Evolutionary conservation across 768 basidiomycete genomes (phyloP), one percentile per base, ranked within the genome.

Genomic region (Auricularia auricula-judae): DNA sequence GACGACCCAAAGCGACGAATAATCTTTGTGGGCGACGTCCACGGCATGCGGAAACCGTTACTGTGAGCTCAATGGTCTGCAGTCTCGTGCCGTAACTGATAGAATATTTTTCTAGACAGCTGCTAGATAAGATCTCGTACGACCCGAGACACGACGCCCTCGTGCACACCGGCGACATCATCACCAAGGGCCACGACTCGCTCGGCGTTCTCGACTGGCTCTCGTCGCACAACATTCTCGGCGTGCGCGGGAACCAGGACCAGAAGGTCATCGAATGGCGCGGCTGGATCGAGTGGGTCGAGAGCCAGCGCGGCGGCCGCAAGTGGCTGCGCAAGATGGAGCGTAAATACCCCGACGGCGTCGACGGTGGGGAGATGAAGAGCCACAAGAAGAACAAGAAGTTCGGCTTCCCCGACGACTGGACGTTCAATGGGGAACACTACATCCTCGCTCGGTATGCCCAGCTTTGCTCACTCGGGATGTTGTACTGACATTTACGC

Each of bases 221-320:
- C 80, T 75, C 85, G 2, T 70, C 75, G 8, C 72, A 87, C 69
- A 82, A 84, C 62, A 78, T 92, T 53, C 81, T 81, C 29, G 93
- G 93, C 16, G 92, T 97, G 3, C 84, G 95, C 36, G 95, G 96
- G 0, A 98, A 98, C 72, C 92, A 98, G 71, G 95, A 98, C 76
- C 93, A 98, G 74, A 82, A 82, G 67, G 84, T 94, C 54, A 81
- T 98, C 56, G 89, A 96, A 75, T 97, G 95, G 95, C 80, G 86
- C 33, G 77, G 80, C 1, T 98, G 93, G 92, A 81, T 90, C 62
- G 79, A 88, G 18, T 96, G 92, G 91, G 84, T 95, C 64, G 66
- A 73, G 14, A 66, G 73, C 7, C 71, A 80, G 33, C 74, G 78
- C 0, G 74, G 70, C 5, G 81, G 78, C 67, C 34, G 67, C 71